Evolutionary conservation across 2,329 filamentous ascomycete species (phyloP), one percentile per base, ranked within the genome.

Genomic region (Ophiostoma tasmaniense): DNA sequence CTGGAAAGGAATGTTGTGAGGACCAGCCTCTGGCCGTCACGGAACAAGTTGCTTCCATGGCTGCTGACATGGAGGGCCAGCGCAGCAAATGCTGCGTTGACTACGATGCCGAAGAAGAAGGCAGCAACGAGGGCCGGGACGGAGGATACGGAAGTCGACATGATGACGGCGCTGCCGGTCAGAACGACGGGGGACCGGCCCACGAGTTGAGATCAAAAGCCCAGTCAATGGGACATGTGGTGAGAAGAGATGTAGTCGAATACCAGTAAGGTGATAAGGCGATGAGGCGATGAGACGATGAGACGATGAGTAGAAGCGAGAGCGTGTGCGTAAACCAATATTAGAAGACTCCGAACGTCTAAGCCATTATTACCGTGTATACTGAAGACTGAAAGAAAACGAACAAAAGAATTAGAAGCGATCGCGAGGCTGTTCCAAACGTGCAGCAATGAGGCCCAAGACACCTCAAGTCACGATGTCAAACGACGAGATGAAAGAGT

Each of bases 11-110:
- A 87, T 72, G 79, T 76, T 74, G 82, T 78, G 84, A 87, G 85
- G 84, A 82, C 84, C 84, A 87, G 85, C 85, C 85, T 87, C 84
- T 82, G 81, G 79, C 84, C 83, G 78, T 87, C 83, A 77, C 82
- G 81, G 75, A 84, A 80, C 70, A 85, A 76, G 55, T 81, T 77
- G 70, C 79, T 80, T 75, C 81, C 79, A 79, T 84, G 79, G 73
- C 81, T 80, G 74, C 78, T 82, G 72, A 78, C 72, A 71, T 80
- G 78, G 73, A 83, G 78, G 76, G 83, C 77, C 72, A 82, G 77
- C 66, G 81, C 79, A 62, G 79, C 79, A 66, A 81, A 79, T 37
- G 84, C 82, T 68, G 83, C 81, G 74, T 83, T 83, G 73, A 85
- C 79, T 69, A 86, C 79, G 71, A 84, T 80, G 72, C 84, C 85